Conservation (phyloP, 768 basidiomycete genomes). For the Panaeolus cyanescens region DNA sequence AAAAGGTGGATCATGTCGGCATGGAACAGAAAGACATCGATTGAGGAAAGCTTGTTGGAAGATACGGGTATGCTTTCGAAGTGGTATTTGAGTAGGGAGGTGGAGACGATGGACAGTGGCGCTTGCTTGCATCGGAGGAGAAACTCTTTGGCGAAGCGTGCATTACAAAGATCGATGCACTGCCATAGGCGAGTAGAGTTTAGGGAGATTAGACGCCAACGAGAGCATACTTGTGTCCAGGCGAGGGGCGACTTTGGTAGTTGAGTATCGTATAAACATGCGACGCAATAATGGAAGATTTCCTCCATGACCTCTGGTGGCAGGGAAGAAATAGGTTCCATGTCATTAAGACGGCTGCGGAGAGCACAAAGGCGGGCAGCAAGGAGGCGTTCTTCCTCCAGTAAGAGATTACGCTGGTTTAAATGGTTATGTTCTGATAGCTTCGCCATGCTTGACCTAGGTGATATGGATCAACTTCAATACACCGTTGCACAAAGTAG, state of each 20-base stretch:
- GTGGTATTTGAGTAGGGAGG: conserved; percentile 26
- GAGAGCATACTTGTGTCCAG: conserved; percentile 42
- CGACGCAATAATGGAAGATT: conserved; percentile 38
- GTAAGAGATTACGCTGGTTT: conserved; percentile 15
- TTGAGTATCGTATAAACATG: conserved; percentile 32
- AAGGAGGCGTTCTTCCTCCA: conserved; percentile 27
- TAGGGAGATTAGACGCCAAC: conserved; percentile 37
- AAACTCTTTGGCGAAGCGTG: conserved; percentile 33
- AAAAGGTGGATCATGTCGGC: conserved; percentile 35
- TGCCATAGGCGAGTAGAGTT: conserved; percentile 40
- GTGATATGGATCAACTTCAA: not conserved
- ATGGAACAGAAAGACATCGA: conserved; percentile 38
- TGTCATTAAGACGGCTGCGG: conserved; percentile 26
- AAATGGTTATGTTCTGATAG: not conserved
- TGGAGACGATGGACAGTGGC: conserved; percentile 35
- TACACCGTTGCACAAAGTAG: not conserved
- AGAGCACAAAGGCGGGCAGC: conserved; percentile 26
- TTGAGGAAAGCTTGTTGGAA: conserved; percentile 30
- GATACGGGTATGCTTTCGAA: conserved; percentile 27
- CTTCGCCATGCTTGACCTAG: not conserved
- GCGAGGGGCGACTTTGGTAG: conserved; percentile 33
- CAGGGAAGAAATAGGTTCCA: conserved; percentile 30
- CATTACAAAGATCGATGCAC: conserved; percentile 37
- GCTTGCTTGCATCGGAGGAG: conserved; percentile 34
- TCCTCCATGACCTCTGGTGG: conserved; percentile 42